Conservation (phyloP, 129 eudicot species). For the Rutidosis leptorrhynchoides region DNA sequence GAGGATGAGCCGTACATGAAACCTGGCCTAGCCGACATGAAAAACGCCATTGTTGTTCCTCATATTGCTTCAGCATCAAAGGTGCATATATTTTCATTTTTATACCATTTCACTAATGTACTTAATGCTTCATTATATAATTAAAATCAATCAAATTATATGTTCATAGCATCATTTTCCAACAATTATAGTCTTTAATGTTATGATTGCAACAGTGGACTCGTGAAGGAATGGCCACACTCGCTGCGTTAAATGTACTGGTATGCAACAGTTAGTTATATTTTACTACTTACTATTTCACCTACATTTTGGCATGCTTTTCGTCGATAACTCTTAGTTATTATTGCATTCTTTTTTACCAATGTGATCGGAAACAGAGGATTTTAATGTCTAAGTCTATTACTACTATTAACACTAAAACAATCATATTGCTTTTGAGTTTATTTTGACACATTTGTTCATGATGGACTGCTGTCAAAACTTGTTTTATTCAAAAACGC, state of each 20-base stretch:
- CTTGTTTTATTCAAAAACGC: background rate
- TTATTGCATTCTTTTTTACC: no score
- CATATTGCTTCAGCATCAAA: conserved; percentile 99
- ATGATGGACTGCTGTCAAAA: background rate
- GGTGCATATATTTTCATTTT: conserved; percentile 31
- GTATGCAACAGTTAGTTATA: conserved; percentile 39
- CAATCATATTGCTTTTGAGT: background rate
- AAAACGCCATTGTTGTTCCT: conserved; percentile 93
- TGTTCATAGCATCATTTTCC: background rate
- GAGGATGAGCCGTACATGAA: conserved; percentile 99
- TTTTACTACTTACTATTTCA: background rate
- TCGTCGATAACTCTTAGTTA: background rate
- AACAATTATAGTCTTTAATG: conserved; percentile 12
- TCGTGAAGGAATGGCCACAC: conserved; percentile 99
- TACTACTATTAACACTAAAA: background rate
- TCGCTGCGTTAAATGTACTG: conserved; percentile 93
- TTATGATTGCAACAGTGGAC: conserved; percentile 97
- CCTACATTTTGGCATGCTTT: background rate
- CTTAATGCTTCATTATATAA: background rate
- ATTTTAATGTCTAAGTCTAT: background rate
- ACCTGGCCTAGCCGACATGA: conserved; percentile 96
- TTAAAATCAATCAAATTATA: conserved; percentile 3
- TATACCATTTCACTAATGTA: background rate
- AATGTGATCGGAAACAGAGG: background rate
- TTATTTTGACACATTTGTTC: background rate